Conservation (phyloP, 1,284 basidiomycete genomes). For the Clitocybe nebularis region DNA sequence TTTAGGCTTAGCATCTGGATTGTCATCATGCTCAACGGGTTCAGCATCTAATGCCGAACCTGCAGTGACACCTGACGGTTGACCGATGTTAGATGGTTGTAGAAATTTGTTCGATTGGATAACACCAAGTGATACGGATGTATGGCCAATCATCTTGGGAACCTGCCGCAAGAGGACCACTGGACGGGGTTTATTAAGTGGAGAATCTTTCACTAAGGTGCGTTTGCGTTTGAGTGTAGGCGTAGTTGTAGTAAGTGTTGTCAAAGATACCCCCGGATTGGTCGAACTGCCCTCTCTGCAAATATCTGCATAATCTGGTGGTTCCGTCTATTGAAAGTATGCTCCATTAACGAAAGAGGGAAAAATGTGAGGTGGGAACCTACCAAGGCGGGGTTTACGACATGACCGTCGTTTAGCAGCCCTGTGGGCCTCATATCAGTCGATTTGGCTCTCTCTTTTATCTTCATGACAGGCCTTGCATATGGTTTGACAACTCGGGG, state of each 20-base stretch:
- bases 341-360: too few species aligned
- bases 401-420: slow-evolving; percentile 9
- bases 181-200: slow-evolving; percentile 26
- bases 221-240: slow-evolving; percentile 36
- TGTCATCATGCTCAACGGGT: neutral
- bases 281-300: too few species aligned
- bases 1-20: neutral
- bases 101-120: slow-evolving; percentile 11
- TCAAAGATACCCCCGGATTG: too few species aligned
- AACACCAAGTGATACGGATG: slow-evolving; percentile 1
- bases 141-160: slow-evolving; percentile 16
- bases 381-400: too few species aligned
- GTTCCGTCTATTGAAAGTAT: neutral
- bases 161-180: slow-evolving; percentile 27
- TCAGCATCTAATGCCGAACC: neutral
- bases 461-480: slow-evolving; percentile 34
- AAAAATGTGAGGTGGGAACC: too few species aligned
- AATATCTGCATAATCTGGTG: too few species aligned
- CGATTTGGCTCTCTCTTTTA: slow-evolving; percentile 15
- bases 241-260: too few species aligned
- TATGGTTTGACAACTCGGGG: slow-evolving; percentile 69
- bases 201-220: slow-evolving; percentile 20
- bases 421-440: slow-evolving; percentile 15
- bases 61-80: neutral
- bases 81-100: slow-evolving; percentile 1